phyloP scores from a whole-genome alignment of 2,329 filamentous ascomycete species.

The Myrmaecium sp. region DNA sequence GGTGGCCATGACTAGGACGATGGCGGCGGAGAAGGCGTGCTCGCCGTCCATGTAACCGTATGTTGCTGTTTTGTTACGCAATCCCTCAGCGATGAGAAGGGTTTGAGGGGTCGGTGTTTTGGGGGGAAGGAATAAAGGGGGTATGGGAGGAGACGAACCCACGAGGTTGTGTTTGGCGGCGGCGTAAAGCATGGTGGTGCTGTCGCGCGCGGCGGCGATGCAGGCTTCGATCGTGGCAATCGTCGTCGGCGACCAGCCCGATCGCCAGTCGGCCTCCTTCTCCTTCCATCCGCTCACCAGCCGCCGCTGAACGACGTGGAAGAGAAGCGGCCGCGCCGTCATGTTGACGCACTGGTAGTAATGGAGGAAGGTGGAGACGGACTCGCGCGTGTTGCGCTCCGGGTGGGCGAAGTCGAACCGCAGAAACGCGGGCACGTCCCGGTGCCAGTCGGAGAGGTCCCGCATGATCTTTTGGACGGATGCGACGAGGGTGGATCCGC shows the following conservation, averaged over 20 bases:
- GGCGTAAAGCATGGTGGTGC: constrained; percentile 31
- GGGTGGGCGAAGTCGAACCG: constrained; percentile 31
- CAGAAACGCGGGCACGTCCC: constrained; percentile 29
- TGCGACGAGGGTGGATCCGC: constrained; percentile 30
- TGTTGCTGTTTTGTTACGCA: constrained; percentile 22
- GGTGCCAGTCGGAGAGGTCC: constrained; percentile 33
- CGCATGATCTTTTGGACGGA: constrained; percentile 35
- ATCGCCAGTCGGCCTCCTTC: constrained; percentile 25
- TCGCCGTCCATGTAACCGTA: constrained; percentile 43
- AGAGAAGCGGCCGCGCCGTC: constrained; percentile 36
- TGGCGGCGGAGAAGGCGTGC: constrained; percentile 36
- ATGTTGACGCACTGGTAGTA: constrained; percentile 43
- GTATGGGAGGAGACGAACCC: constrained; percentile 1
- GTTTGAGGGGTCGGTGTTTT: constrained; percentile 5
- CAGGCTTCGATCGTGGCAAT: constrained; percentile 36
- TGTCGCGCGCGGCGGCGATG: constrained; percentile 32
- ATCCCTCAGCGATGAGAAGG: background rate
- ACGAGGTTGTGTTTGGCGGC: constrained; percentile 34
- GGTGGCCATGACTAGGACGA: constrained; percentile 39
- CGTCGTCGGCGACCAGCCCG: constrained; percentile 31
- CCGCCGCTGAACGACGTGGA: constrained; percentile 35
- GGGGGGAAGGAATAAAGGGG: background rate
- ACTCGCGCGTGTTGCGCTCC: constrained; percentile 27
- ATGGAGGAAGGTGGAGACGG: constrained; percentile 35
- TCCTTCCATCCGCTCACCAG: constrained; percentile 19